Base-by-base conservation (phyloP, 2,329 filamentous ascomycete species). In the Ceratocystis ficicola region DNA sequence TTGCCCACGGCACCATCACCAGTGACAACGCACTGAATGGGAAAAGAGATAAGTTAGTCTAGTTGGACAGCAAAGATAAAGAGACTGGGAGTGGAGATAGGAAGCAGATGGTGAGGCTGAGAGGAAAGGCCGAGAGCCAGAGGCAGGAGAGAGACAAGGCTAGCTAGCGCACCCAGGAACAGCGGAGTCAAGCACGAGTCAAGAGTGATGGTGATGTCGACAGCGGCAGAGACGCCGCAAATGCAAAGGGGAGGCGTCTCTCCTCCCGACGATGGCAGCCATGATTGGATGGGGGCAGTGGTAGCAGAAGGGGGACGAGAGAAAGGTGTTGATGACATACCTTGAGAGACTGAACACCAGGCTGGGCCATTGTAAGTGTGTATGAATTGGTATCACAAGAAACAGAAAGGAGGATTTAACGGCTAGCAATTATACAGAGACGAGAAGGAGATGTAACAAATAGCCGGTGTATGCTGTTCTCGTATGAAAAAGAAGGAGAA, bases 1-100 rank as follows among this genome's bases (percentile, higher is more conserved):
- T 99, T 99, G 78, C 94, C 94, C 73, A 99, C 94, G 75, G 94
- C 94, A 89, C 94, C 94, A 77, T 99, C 94, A 80, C 94, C 94
- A 69, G 94, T 97, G 75, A 99, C 94, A 75, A 99, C 94, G 77
- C 94, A 99, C 91, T 96, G 72, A 68, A 73, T 67, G 62, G 62
- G 22, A 64, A 68, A 66, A 67, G 46, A 74, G 75, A 15, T 25
- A 22, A 70, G 73, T 78, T 75, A 76, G 74, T 64, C 63, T 65
- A 65, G 63, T 6, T 64, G 44, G 36, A 65, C 67, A 69, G 68
- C 62, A 68, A 69, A 68, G 65, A 44, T 20, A 25, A 50, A 41
- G 62, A 69, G 59, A 60, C 68, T 59, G 55, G 65, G 62, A 62
- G 52, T 22, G 28, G 44, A 30, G 8, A 44, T 36, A 32, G 59